phyloP scores from a whole-genome alignment of 2,329 filamentous ascomycete species.

The Leptographium radiaticola region DNA sequence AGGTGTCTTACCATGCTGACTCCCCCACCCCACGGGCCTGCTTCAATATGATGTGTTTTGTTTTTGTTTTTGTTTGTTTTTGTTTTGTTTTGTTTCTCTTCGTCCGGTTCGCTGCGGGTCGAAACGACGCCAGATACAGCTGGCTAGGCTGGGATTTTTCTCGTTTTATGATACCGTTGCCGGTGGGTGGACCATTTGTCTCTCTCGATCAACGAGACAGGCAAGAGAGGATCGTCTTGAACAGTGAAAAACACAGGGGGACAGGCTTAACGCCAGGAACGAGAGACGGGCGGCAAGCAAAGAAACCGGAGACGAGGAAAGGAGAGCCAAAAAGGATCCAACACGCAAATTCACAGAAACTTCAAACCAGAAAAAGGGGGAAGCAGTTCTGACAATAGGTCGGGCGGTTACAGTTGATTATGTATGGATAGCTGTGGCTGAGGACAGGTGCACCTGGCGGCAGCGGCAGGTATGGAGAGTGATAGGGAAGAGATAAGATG shows the following conservation, averaged over 20 bases:
- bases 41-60: background rate
- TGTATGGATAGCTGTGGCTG: constrained; percentile 23
- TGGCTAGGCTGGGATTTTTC: background rate
- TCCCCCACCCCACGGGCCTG: background rate
- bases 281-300: background rate
- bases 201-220: constrained; percentile 9
- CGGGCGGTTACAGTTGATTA: constrained; percentile 35
- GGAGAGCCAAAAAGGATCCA: constrained; percentile 15
- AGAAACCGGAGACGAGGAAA: constrained; percentile 2
- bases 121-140: background rate
- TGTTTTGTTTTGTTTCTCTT: background rate
- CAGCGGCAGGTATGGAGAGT: background rate
- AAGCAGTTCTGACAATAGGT: constrained; percentile 17
- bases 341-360: constrained; percentile 14
- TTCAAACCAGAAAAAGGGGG: constrained; percentile 28
- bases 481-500: background rate
- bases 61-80: background rate
- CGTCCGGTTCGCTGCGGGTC: background rate
- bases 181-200: constrained; percentile 1
- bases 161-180: constrained; percentile 7
- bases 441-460: background rate
- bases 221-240: constrained; percentile 1
- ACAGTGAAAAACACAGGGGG: background rate
- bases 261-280: constrained; percentile 1
- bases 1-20: constrained; percentile 3